phyloP scores from a whole-genome alignment of 495 filamentous ascomycete species.

The Cercophora samala region DNA sequence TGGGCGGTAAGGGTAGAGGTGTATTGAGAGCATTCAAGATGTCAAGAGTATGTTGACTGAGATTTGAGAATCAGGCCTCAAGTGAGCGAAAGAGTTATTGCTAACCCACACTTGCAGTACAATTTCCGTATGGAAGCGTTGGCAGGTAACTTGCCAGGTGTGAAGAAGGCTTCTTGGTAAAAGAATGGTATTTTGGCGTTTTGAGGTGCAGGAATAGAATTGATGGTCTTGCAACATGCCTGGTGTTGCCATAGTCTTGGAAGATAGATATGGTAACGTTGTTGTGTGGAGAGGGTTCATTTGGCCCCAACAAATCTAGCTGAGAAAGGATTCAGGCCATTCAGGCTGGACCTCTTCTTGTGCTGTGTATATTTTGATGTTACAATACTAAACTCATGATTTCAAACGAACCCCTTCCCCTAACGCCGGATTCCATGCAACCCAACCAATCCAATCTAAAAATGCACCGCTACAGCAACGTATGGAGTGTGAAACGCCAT shows the following conservation, averaged over 20 bases:
- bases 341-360: neutral
- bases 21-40: conserved; percentile 86
- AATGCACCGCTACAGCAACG: neutral
- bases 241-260: neutral
- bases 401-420: neutral
- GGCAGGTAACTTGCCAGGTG: conserved; percentile 83
- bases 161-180: conserved; percentile 95
- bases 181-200: conserved; percentile 7
- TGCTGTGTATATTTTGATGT: conserved; percentile 19
- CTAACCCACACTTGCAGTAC: conserved; percentile 57
- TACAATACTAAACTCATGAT: conserved; percentile 27
- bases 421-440: conserved; percentile 22
- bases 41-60: conserved; percentile 66
- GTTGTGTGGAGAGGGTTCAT: neutral
- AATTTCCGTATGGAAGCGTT: conserved; percentile 89
- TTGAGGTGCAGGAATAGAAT: neutral
- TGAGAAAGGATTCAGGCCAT: neutral
- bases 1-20: conserved; percentile 81
- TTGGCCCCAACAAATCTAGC: conserved; percentile 1
- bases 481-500: conserved; percentile 21
- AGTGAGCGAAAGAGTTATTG: conserved; percentile 5
- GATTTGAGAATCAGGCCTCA: neutral
- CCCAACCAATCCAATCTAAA: conserved; percentile 14
- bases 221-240: neutral
- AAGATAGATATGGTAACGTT: neutral